phyloP scores from a whole-genome alignment of 2,329 filamentous ascomycete genomes.

The Xylaria polymorpha region DNA sequence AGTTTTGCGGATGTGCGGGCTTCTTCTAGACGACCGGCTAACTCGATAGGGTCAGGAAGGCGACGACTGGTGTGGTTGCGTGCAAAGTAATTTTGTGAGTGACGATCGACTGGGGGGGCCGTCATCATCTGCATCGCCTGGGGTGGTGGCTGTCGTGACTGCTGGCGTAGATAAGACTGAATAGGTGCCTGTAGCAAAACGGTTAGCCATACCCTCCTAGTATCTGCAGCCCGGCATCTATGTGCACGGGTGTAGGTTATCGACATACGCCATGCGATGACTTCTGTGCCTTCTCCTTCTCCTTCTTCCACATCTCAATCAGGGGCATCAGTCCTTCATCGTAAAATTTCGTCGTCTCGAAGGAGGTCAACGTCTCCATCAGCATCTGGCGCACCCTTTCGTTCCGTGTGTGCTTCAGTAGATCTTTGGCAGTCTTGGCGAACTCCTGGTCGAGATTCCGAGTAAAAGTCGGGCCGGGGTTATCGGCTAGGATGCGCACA shows the following conservation, averaged over 20 bases:
- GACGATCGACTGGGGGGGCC: slow-evolving; percentile 57
- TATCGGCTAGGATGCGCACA: slow-evolving; percentile 89
- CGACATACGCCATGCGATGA: slow-evolving; percentile 58
- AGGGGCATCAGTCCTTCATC: slow-evolving; percentile 80
- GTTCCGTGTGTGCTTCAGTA: slow-evolving; percentile 78
- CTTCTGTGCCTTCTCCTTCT: slow-evolving; percentile 75
- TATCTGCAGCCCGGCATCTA: slow-evolving; percentile 3
- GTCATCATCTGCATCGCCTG: slow-evolving; percentile 55
- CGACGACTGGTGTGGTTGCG: slow-evolving; percentile 60
- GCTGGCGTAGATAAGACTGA: slow-evolving; percentile 30
- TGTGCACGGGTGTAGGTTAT: not conserved
- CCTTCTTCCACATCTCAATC: slow-evolving; percentile 88
- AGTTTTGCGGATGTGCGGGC: slow-evolving; percentile 90
- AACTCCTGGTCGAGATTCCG: slow-evolving; percentile 89
- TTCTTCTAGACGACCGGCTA: slow-evolving; percentile 87
- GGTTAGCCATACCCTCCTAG: slow-evolving; percentile 35
- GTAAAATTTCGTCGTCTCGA: slow-evolving; percentile 76
- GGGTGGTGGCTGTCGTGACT: slow-evolving; percentile 40
- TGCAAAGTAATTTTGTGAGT: slow-evolving; percentile 69
- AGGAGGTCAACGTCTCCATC: slow-evolving; percentile 84
- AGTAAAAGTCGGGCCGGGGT: slow-evolving; percentile 92
- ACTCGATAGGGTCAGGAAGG: slow-evolving; percentile 77
- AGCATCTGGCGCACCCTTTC: slow-evolving; percentile 84
- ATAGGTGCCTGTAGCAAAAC: slow-evolving; percentile 19
- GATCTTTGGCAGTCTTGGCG: slow-evolving; percentile 76